Percentiles rank a stretch among this genome's conserved stretches.
phyloP scores from a whole-genome alignment of 805 yeast species.

The Lipomyces mesembrius region DNA sequence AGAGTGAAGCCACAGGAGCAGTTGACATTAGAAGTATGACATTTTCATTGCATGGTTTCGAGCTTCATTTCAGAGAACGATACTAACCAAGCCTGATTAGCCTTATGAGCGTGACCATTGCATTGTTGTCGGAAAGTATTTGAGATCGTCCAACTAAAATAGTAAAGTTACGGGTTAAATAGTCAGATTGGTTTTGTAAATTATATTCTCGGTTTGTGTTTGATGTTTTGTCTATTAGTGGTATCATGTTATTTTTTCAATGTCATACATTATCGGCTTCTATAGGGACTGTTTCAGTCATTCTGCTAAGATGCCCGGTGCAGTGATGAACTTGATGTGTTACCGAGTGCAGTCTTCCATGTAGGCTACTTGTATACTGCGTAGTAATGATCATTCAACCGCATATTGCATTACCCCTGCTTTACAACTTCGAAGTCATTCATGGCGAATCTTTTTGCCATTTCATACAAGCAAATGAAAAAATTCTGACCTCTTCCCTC shows the following conservation, averaged over 20 bases:
- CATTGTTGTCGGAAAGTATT: conserved; percentile 95
- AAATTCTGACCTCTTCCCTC: too few species aligned
- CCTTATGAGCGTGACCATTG: conserved; percentile 99
- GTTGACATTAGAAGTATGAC: conserved; percentile 71
- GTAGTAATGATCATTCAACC: too few species aligned
- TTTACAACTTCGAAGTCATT: too few species aligned
- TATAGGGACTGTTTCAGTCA: background rate
- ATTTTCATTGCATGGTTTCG: background rate
- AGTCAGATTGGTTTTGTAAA: conserved; percentile 21
- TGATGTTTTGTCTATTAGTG: conserved; percentile 6
- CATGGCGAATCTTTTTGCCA: too few species aligned
- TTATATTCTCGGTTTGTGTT: conserved; percentile 24
- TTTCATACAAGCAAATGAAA: too few species aligned
- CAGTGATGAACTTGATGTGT: background rate
- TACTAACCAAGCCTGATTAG: conserved; percentile 35
- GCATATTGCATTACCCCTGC: too few species aligned
- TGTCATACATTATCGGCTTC: background rate
- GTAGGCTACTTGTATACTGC: too few species aligned
- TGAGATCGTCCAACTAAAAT: conserved; percentile 55
- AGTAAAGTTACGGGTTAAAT: background rate
- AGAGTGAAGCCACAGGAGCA: conserved; percentile 98
- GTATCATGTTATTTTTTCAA: background rate
- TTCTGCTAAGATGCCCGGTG: background rate
- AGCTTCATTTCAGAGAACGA: background rate
- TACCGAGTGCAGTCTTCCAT: background rate